Conservation (phyloP, 1,139 yeast species). For the Trichomonascaceae sp. region DNA sequence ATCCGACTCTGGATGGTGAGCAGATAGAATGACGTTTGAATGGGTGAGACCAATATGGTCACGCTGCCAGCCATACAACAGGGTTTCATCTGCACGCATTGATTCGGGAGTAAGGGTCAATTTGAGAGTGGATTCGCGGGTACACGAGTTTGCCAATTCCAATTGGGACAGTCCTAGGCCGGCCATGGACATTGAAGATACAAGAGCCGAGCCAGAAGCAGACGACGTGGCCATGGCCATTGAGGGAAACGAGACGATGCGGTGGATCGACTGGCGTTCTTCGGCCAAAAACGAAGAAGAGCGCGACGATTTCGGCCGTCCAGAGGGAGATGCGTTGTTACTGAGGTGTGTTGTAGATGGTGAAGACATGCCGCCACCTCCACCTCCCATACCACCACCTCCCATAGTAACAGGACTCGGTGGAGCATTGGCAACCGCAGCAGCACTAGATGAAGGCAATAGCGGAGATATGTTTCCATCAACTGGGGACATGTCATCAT, state of each 20-base stretch:
- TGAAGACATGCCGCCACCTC: too few species aligned
- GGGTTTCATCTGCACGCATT: constrained; percentile 21
- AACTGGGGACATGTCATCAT: neutral
- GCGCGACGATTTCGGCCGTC: neutral
- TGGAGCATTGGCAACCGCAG: too few species aligned
- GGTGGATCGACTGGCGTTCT: neutral
- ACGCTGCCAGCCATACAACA: constrained; percentile 21
- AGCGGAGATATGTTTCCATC: too few species aligned
- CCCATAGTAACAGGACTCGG: neutral
- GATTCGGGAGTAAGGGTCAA: constrained; percentile 21
- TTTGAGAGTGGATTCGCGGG: constrained; percentile 21
- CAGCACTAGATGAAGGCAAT: too few species aligned
- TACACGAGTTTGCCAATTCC: too few species aligned
- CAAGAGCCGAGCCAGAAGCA: neutral
- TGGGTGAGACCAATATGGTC: constrained; percentile 10
- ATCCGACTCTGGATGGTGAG: too few species aligned
- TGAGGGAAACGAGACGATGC: neutral
- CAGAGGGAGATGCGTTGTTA: neutral
- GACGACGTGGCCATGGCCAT: neutral
- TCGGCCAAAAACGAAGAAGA: neutral
- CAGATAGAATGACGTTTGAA: too few species aligned
- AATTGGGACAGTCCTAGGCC: constrained; percentile 1
- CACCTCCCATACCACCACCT: too few species aligned
- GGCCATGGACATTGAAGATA: constrained; percentile 3
- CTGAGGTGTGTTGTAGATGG: too few species aligned